Percentiles rank a stretch among this genome's conserved stretches.
These are phyloP conservation scores for Backusella parvicylindrica DNA, from an alignment of 192 early-diverging fungal genomes.

Conservation along the genomic window DNA sequence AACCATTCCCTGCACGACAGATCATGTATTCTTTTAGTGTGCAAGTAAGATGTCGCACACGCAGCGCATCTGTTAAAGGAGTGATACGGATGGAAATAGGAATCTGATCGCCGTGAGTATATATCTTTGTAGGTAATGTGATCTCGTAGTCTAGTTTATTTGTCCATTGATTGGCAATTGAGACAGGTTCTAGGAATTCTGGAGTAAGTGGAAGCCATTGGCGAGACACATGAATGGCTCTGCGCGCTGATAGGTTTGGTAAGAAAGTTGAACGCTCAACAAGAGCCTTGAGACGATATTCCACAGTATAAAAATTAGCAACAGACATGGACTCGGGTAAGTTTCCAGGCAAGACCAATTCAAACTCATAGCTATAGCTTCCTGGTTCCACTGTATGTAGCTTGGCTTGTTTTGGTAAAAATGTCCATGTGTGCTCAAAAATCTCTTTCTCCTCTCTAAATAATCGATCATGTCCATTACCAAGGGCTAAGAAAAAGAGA, in stretches of 20 bases:
- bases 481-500: conserved; percentile 4
- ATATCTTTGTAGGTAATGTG: conserved; percentile 48
- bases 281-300: conserved; percentile 47
- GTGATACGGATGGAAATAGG: conserved; percentile 41
- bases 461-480: conserved; percentile 15
- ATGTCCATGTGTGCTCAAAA: conserved; percentile 48
- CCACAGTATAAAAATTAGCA: conserved; percentile 39
- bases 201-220: conserved; percentile 42
- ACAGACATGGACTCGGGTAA: conserved; percentile 56
- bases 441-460: conserved; percentile 33
- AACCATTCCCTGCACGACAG: conserved; percentile 33
- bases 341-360: conserved; percentile 49
- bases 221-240: conserved; percentile 42
- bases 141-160: conserved; percentile 53
- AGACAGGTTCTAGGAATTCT: conserved; percentile 45
- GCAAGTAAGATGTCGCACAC: conserved; percentile 39
- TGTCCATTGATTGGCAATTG: conserved; percentile 49
- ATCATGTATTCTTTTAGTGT: conserved; percentile 55
- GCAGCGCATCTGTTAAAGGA: conserved; percentile 40
- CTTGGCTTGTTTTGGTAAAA: conserved; percentile 39
- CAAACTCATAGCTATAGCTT: conserved; percentile 47
- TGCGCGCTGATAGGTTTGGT: conserved; percentile 34
- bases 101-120: conserved; percentile 50
- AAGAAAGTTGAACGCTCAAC: conserved; percentile 53
- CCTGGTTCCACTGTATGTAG: conserved; percentile 28